phyloP scores from a whole-genome alignment of 2,329 filamentous ascomycete genomes.

The Akanthomyces lecanii region DNA sequence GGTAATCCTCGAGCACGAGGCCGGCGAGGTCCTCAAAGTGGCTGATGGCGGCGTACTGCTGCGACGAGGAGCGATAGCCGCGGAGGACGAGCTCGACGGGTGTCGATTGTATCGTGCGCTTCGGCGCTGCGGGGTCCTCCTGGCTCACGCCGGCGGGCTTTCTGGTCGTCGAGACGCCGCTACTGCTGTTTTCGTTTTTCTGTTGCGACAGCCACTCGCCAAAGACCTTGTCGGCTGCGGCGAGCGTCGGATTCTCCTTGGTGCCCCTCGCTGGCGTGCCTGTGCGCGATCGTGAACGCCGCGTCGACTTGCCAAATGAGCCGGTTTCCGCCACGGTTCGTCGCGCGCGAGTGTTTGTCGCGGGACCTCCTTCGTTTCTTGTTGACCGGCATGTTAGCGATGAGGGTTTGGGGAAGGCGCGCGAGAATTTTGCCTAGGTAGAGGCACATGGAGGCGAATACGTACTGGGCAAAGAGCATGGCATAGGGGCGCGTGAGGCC shows the following conservation, averaged over 20 bases:
- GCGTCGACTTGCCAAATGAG: constrained; percentile 63
- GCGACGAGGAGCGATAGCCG: constrained; percentile 63
- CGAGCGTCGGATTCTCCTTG: constrained; percentile 58
- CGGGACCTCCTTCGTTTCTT: constrained; percentile 49
- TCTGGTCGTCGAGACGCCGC: constrained; percentile 27
- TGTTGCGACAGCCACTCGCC: constrained; percentile 53
- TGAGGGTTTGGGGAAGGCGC: neutral
- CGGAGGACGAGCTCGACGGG: constrained; percentile 77
- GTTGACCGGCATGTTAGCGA: constrained; percentile 1
- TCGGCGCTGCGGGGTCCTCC: constrained; percentile 36
- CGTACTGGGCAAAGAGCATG: constrained; percentile 62
- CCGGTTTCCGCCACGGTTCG: constrained; percentile 56
- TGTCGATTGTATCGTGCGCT: constrained; percentile 34
- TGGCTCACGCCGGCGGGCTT: constrained; percentile 30
- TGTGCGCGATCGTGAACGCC: constrained; percentile 58
- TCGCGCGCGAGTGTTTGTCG: constrained; percentile 44
- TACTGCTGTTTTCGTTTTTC: constrained; percentile 28
- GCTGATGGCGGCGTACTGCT: constrained; percentile 82
- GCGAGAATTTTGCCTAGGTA: too few species aligned
- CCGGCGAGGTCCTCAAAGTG: constrained; percentile 87
- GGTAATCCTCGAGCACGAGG: constrained; percentile 87
- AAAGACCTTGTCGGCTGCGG: constrained; percentile 59
- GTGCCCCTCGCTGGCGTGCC: constrained; percentile 48
- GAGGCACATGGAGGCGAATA: constrained; percentile 2
- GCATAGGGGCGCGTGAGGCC: constrained; percentile 62